Conservation (phyloP, 345 rosid genomes). For the Hibiscus trionum region DNA sequence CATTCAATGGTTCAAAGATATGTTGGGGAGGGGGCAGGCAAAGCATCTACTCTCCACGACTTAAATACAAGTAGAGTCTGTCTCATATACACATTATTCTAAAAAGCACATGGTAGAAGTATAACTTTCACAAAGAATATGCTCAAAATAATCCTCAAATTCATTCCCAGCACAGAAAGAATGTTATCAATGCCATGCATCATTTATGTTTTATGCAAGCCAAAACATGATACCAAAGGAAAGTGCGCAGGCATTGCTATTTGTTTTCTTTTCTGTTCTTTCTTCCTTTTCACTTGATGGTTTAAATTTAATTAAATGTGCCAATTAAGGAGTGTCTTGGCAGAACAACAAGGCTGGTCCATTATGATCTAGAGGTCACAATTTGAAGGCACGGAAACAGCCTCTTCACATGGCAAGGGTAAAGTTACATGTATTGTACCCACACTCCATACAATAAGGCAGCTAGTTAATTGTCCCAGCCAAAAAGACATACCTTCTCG, state of each 20-base stretch:
- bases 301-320: background rate
- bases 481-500: conserved; percentile 54
- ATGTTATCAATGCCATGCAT: background rate
- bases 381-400: background rate
- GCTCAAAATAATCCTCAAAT: background rate
- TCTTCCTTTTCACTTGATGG: background rate
- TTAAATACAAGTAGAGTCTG: background rate
- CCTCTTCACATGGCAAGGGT: background rate
- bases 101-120: background rate
- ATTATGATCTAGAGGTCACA: background rate
- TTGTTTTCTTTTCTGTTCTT: background rate
- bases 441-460: background rate
- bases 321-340: background rate
- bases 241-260: background rate
- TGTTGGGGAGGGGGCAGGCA: background rate
- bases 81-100: background rate
- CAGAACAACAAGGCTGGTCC: background rate
- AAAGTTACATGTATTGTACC: background rate
- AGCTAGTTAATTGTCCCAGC: background rate
- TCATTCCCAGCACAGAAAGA: background rate
- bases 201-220: background rate
- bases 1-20: background rate
- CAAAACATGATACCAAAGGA: background rate
- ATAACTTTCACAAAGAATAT: background rate
- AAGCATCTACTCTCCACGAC: background rate